Base-by-base conservation (phyloP, 257 asterid genomes). In the Primulina tabacum region DNA sequence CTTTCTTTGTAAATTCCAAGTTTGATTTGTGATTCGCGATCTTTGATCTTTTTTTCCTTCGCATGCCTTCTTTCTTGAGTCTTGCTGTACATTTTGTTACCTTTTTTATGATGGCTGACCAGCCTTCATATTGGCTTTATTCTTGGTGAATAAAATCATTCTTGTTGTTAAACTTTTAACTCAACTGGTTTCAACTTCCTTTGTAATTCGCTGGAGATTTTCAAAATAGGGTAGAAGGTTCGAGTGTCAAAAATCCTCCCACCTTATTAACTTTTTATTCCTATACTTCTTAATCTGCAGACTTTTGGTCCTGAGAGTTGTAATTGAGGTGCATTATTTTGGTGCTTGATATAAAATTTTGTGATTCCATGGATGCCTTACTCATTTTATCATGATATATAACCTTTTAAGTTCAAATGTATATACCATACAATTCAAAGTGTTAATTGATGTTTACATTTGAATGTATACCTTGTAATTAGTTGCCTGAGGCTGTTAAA, bases 401-500 rank as follows among this genome's bases (percentile, higher is more conserved):
- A 8, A 35, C 43, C 43, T 35, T 29, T 26, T 35, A 60, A 68
- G 61, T 38, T 56, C 28, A 26, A 21, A 35, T 33, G 21, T 18
- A 50, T 34, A 30, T 73, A 38, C 40, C 61, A 52, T 53, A 33
- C 11, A 2, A 35, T 35, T 8, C 43, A 8, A 6, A 35, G 11
- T 40, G 50, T 40, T 40, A 11, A 11, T 40, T 40, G 50, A 40
- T 47, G 65, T 28, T 55, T 38, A 55, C 32, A 18, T 57, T 40
- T 20, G 8, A 67, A 16, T 5, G 21, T 32, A 53, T 52, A 50
- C 70, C 29, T 11, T 69, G 70, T 76, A 24, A 55, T 62, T 62
- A 24, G 67, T 63, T 64, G 64, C 62, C 61, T 61, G 58, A 71
- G 70, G 35, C 67, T 11, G 59, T 33, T 62, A 60, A 52, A 8